Percentiles rank a stretch among this genome's conserved stretches.
These are phyloP conservation scores for Cicer arietinum DNA, from an alignment of 306 rosid species.

Conservation along the genomic window DNA sequence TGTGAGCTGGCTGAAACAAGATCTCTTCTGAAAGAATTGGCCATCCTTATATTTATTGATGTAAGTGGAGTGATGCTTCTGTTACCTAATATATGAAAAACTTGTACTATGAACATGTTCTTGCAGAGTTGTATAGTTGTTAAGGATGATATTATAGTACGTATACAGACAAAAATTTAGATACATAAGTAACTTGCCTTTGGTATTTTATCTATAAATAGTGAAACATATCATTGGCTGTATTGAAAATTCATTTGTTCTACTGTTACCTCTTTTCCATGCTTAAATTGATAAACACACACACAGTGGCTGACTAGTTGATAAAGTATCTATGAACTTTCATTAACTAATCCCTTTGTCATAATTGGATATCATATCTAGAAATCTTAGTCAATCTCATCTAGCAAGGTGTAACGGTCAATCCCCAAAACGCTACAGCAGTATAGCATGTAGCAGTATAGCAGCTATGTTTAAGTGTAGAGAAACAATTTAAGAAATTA, in stretches of 20 bases:
- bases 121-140: slow-evolving; percentile 29
- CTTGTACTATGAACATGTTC: neutral
- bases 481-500: too few relatives aligned
- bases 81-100: slow-evolving; percentile 9
- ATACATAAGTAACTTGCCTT: slow-evolving; percentile 4
- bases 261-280: neutral
- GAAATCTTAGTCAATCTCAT: too few relatives aligned
- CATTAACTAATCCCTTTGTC: neutral
- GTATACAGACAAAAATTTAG: slow-evolving; percentile 8
- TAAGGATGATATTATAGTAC: neutral
- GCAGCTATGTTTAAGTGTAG: too few relatives aligned
- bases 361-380: neutral
- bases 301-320: neutral
- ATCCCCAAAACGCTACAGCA: too few relatives aligned
- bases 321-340: neutral
- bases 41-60: neutral
- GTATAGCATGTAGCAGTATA: too few relatives aligned
- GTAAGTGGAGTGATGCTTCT: slow-evolving; percentile 25
- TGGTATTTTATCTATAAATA: slow-evolving; percentile 32
- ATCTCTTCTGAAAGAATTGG: slow-evolving; percentile 11
- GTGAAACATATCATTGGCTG: neutral
- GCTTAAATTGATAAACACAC: neutral
- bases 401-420: too few relatives aligned
- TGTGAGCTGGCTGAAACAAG: slow-evolving; percentile 45
- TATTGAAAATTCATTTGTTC: neutral